phyloP scores from a whole-genome alignment of 2,329 filamentous ascomycete genomes.

The Talaromyces funiculosus region DNA sequence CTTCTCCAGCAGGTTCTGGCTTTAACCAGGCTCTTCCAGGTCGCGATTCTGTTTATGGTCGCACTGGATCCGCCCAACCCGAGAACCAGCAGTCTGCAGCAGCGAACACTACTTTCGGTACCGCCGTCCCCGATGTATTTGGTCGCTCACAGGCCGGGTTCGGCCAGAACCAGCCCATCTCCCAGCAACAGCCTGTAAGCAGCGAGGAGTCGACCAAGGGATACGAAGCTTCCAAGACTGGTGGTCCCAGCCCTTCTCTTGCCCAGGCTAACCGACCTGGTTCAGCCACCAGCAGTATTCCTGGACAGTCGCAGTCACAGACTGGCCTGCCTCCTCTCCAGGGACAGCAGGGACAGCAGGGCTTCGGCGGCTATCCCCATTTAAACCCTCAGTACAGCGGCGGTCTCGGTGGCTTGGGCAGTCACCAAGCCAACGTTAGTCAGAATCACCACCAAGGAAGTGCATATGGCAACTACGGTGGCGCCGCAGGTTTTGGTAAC shows the following conservation, averaged over 20 bases:
- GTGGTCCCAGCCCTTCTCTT: constrained; percentile 56
- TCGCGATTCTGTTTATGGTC: constrained; percentile 56
- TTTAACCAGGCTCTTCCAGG: constrained; percentile 40
- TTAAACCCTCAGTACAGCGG: constrained; percentile 51
- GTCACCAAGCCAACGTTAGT: constrained; percentile 37
- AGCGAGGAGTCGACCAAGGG: constrained; percentile 53
- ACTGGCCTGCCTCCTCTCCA: constrained; percentile 51
- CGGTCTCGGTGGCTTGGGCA: constrained; percentile 38
- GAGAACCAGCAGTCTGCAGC: constrained; percentile 48
- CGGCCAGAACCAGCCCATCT: constrained; percentile 49
- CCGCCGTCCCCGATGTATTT: constrained; percentile 55
- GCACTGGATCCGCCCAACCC: constrained; percentile 52
- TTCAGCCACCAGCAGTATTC: constrained; percentile 56
- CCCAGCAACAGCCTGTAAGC: constrained; percentile 43
- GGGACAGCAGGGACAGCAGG: constrained; percentile 49
- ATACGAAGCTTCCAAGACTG: constrained; percentile 52
- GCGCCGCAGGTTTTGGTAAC: constrained; percentile 34
- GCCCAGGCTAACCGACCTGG: constrained; percentile 59
- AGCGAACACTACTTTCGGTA: constrained; percentile 45
- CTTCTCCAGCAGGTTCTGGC: constrained; percentile 57
- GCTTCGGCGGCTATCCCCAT: constrained; percentile 53
- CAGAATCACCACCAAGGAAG: constrained; percentile 37
- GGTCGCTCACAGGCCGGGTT: constrained; percentile 54
- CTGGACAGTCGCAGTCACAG: constrained; percentile 47
- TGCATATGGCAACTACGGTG: constrained; percentile 40